phyloP scores from a whole-genome alignment of 768 basidiomycete genomes.

The Macrocybe gigantea region DNA sequence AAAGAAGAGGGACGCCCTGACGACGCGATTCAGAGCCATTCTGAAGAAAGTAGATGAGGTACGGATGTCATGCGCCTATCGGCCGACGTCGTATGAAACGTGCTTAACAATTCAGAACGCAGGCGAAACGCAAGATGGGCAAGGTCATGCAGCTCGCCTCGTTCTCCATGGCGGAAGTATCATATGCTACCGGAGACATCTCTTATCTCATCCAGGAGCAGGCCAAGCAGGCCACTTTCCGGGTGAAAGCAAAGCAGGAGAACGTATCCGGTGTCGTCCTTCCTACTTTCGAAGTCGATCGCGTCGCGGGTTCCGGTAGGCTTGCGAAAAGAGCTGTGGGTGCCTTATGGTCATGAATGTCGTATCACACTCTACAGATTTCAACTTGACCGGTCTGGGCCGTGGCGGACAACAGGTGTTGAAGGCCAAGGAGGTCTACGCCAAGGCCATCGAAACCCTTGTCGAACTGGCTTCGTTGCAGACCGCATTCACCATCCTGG shows the following conservation, averaged over 20 bases:
- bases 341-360: conserved; percentile 2
- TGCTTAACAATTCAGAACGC: conserved; percentile 17
- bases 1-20: conserved; percentile 97
- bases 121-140: conserved; percentile 99
- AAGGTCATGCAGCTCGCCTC: conserved; percentile 98
- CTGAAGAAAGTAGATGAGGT: conserved; percentile 98
- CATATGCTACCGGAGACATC: conserved; percentile 96
- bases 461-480: conserved; percentile 96
- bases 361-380: conserved; percentile 47
- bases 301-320: conserved; percentile 76
- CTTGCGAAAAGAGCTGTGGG: neutral
- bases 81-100: conserved; percentile 1
- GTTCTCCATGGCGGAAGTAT: conserved; percentile 98
- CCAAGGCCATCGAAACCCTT: conserved; percentile 94
- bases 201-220: conserved; percentile 97
- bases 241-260: conserved; percentile 92
- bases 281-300: conserved; percentile 91
- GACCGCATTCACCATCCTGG: conserved; percentile 97
- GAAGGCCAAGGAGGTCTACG: conserved; percentile 94
- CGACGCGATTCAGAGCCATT: conserved; percentile 90
- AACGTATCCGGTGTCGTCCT: conserved; percentile 97
- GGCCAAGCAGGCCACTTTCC: conserved; percentile 86
- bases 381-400: conserved; percentile 94
- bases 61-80: conserved; percentile 66
- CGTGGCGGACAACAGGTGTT: conserved; percentile 96